Evolutionary conservation across 192 early-diverging fungal genomes (phyloP).

Genomic region (Dissophora ornata): DNA sequence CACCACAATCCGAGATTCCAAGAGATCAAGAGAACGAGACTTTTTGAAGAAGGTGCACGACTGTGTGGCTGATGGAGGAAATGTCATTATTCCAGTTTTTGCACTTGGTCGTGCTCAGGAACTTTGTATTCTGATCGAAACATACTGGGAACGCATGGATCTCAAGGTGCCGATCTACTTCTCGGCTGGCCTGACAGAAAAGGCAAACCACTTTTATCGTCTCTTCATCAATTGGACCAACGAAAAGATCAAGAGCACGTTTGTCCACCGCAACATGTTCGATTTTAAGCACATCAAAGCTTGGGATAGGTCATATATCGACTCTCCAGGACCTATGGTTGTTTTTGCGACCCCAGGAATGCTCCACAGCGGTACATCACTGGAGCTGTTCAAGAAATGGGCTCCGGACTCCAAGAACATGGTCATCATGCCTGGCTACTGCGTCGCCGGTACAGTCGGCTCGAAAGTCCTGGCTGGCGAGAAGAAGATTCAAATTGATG

Average conservation of each 20-base stretch:
- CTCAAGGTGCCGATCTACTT: constrained; percentile 93
- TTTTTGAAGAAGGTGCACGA: constrained; percentile 91
- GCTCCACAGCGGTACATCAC: constrained; percentile 95
- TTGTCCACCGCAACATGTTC: constrained; percentile 96
- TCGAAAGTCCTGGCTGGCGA: constrained; percentile 91
- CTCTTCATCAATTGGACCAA: constrained; percentile 99
- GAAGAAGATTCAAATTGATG: constrained; percentile 87
- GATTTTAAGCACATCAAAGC: constrained; percentile 95
- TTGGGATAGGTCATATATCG: constrained; percentile 77
- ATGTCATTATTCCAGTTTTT: constrained; percentile 98
- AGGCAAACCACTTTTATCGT: constrained; percentile 96
- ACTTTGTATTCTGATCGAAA: constrained; percentile 94
- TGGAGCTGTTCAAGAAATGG: constrained; percentile 98
- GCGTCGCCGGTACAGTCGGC: constrained; percentile 96
- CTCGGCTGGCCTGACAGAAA: constrained; percentile 92
- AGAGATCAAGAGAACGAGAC: constrained; percentile 90
- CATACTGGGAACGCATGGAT: constrained; percentile 95
- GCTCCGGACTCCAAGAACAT: constrained; percentile 92
- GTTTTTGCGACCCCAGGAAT: constrained; percentile 98
- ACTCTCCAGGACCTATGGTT: constrained; percentile 92
- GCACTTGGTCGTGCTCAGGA: constrained; percentile 98
- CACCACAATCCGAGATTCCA: constrained; percentile 94
- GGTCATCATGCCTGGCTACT: constrained; percentile 98
- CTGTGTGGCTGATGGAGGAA: constrained; percentile 82
- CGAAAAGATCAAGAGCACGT: constrained; percentile 94